Conservation (phyloP, 257 asterid genomes). For the Solanum pinnatisectum region DNA sequence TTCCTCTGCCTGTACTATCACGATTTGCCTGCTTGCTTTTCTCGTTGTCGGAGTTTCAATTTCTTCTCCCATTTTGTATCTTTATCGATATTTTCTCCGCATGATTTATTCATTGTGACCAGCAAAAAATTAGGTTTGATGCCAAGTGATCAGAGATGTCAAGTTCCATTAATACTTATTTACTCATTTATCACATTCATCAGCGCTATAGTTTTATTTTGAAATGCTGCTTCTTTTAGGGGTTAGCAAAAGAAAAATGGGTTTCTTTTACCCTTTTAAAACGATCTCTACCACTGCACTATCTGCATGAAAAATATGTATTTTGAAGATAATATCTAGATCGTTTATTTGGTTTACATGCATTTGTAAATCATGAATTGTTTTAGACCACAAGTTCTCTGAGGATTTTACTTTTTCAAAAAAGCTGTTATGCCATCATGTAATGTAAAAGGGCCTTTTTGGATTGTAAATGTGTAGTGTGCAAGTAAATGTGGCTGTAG, state of each 20-base stretch:
- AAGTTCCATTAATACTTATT: not conserved
- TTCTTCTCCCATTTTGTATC: not conserved
- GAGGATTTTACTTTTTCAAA: not conserved
- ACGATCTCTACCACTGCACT: not conserved
- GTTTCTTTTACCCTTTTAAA: not conserved
- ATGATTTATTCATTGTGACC: conserved; percentile 1
- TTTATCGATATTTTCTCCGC: not conserved
- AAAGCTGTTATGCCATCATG: too few relatives aligned
- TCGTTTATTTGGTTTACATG: not conserved
- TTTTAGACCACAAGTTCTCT: not conserved
- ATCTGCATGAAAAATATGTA: not conserved
- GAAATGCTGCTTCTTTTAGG: not conserved
- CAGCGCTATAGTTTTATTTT: not conserved
- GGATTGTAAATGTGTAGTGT: too few relatives aligned
- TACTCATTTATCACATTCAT: not conserved
- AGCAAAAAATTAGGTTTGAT: not conserved
- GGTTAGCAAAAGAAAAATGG: not conserved
- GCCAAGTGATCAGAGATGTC: not conserved
- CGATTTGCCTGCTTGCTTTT: not conserved
- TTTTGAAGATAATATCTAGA: not conserved
- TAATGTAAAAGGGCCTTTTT: too few relatives aligned
- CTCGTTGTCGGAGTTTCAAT: not conserved
- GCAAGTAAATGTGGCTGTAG: too few relatives aligned
- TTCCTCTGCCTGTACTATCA: not conserved
- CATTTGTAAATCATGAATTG: not conserved